These are phyloP conservation scores for Sporothrix brasiliensis DNA, from an alignment of 2,329 filamentous ascomycete species.

Conservation along the genomic window DNA sequence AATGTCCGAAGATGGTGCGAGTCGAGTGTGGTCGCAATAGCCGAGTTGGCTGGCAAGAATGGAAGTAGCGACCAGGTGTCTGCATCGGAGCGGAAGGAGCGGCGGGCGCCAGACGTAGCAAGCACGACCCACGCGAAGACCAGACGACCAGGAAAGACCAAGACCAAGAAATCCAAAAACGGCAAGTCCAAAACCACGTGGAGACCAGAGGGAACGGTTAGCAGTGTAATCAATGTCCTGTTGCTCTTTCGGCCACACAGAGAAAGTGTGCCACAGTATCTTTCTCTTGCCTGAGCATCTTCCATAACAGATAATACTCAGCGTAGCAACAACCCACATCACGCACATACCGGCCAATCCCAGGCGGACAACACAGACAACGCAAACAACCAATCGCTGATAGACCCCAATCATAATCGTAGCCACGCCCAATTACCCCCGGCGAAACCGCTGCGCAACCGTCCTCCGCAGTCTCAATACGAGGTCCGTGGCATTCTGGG, in stretches of 20 bases:
- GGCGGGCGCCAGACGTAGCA: background rate
- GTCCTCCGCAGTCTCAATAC: background rate
- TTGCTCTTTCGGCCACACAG: background rate
- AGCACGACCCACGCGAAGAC: background rate
- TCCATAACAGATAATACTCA: background rate
- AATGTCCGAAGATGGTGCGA: background rate
- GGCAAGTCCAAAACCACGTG: background rate
- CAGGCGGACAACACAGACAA: background rate
- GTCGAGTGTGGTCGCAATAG: background rate
- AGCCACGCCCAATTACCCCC: background rate
- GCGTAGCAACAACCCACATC: background rate
- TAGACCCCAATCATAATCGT: background rate
- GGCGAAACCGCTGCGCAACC: slow-evolving; percentile 16
- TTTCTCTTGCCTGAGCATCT: slow-evolving; percentile 4
- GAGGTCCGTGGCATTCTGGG: slow-evolving; percentile 10
- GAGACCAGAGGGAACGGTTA: background rate
- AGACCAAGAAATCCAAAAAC: background rate
- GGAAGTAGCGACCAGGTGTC: background rate
- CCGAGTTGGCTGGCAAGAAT: background rate
- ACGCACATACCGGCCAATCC: too few relatives aligned
- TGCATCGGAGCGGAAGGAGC: background rate
- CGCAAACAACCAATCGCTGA: background rate
- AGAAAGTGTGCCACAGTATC: background rate
- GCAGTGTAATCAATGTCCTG: background rate
- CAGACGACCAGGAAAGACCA: slow-evolving; percentile 20